Percentiles rank a stretch among this genome's conserved stretches.
Conservation (phyloP, 495 filamentous ascomycete genomes). For the Neurospora tetraspora region DNA sequence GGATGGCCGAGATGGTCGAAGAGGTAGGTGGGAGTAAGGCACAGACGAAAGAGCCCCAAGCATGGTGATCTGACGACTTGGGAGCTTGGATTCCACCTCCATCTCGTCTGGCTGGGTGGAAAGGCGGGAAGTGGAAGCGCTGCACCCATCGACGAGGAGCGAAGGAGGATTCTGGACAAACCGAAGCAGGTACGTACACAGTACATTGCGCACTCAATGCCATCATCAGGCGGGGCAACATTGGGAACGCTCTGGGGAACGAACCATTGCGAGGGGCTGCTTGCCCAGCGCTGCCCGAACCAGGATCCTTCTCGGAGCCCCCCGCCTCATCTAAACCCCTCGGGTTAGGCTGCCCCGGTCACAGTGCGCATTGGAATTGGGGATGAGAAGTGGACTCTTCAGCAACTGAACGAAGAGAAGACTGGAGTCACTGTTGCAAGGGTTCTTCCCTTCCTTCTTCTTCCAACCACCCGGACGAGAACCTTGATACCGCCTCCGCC, state of each 20-base stretch:
- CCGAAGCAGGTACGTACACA: background rate
- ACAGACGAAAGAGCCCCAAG: background rate
- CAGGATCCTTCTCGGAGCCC: background rate
- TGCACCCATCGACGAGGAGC: too few relatives aligned
- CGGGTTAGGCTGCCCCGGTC: background rate
- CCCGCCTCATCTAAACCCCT: background rate
- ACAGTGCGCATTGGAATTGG: background rate
- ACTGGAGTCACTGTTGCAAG: background rate
- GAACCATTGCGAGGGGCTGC: background rate
- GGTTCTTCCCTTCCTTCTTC: background rate
- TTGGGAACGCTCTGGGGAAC: background rate
- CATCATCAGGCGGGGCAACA: background rate
- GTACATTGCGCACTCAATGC: background rate
- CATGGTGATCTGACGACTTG: background rate
- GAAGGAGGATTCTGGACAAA: background rate
- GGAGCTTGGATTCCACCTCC: background rate
- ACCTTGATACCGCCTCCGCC: background rate
- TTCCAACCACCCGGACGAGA: background rate
- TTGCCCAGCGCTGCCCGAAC: background rate
- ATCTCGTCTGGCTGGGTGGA: background rate
- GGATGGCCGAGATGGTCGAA: too few relatives aligned
- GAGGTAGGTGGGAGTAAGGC: background rate
- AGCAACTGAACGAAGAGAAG: background rate
- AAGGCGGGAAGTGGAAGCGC: too few relatives aligned
- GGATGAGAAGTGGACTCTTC: background rate